Conservation (phyloP, 1,139 yeast species). For the Scheffersomyces segobiensis region DNA sequence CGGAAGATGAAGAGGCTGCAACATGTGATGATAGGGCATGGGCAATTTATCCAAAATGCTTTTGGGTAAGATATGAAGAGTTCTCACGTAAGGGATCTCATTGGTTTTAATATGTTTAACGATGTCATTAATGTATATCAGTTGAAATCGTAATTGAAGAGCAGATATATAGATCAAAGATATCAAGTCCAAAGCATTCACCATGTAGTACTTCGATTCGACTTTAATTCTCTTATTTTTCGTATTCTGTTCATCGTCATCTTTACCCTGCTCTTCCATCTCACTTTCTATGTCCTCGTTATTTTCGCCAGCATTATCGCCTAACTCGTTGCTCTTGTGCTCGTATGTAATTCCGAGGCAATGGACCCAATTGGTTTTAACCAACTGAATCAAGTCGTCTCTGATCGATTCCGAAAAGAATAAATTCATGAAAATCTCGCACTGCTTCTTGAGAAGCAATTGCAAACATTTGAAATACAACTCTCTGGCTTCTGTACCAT, state of each 20-base stretch:
- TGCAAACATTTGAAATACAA: conserved; percentile 56
- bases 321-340: neutral
- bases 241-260: conserved; percentile 1
- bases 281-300: conserved; percentile 1
- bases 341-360: neutral
- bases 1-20: conserved; percentile 35
- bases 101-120: conserved; percentile 30
- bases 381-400: conserved; percentile 10
- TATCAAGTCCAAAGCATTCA: conserved; percentile 29
- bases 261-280: conserved; percentile 7
- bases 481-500: conserved; percentile 55
- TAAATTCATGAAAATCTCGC: conserved; percentile 23
- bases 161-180: conserved; percentile 41
- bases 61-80: conserved; percentile 31
- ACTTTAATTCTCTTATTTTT: neutral
- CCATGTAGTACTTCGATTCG: neutral
- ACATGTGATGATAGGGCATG: conserved; percentile 17
- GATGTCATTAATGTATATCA: conserved; percentile 39
- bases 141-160: conserved; percentile 31
- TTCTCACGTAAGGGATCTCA: conserved; percentile 38
- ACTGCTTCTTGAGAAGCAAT: conserved; percentile 50
- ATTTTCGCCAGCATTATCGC: neutral
- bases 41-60: conserved; percentile 25
- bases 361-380: conserved; percentile 16
- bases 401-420: conserved; percentile 19